Evolutionary conservation across 2,329 filamentous ascomycete genomes (phyloP).

Genomic region (Talaromyces sp.): DNA sequence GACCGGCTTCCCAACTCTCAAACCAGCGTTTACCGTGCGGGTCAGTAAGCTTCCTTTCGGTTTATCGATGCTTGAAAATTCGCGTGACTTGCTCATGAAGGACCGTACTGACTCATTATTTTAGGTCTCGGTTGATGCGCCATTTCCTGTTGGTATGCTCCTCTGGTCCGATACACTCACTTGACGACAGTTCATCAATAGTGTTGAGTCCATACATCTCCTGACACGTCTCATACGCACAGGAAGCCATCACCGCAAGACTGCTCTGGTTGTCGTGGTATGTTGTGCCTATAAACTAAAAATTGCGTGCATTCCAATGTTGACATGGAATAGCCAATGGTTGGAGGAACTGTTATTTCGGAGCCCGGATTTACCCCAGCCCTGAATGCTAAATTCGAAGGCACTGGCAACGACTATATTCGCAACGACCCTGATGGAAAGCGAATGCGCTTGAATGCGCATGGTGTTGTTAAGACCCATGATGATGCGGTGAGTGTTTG

Average conservation of each 20-base stretch:
- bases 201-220: neutral
- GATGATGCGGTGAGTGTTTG: constrained; percentile 29
- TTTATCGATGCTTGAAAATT: neutral
- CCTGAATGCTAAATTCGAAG: constrained; percentile 39
- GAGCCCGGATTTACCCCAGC: constrained; percentile 37
- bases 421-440: constrained; percentile 41
- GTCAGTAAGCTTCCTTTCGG: constrained; percentile 25
- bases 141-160: constrained; percentile 34
- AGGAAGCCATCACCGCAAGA: constrained; percentile 40
- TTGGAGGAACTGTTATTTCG: constrained; percentile 37
- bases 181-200: neutral
- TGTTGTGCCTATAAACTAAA: constrained; percentile 18
- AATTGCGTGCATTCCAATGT: neutral
- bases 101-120: neutral
- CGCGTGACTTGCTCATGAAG: neutral
- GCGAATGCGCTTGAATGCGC: constrained; percentile 42
- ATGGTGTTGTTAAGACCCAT: constrained; percentile 35
- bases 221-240: constrained; percentile 7
- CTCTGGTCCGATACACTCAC: too few relatives aligned
- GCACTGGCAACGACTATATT: constrained; percentile 45
- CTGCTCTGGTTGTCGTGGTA: constrained; percentile 40
- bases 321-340: constrained; percentile 35
- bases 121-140: constrained; percentile 35
- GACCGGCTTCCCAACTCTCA: constrained; percentile 39
- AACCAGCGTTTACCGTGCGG: constrained; percentile 43